A percentile compares a stretch with the other conserved stretches of the same genome.
These are phyloP conservation scores for Atkinsonella hypoxylon DNA, from an alignment of 2,329 filamentous ascomycete species.

Conservation along the genomic window DNA sequence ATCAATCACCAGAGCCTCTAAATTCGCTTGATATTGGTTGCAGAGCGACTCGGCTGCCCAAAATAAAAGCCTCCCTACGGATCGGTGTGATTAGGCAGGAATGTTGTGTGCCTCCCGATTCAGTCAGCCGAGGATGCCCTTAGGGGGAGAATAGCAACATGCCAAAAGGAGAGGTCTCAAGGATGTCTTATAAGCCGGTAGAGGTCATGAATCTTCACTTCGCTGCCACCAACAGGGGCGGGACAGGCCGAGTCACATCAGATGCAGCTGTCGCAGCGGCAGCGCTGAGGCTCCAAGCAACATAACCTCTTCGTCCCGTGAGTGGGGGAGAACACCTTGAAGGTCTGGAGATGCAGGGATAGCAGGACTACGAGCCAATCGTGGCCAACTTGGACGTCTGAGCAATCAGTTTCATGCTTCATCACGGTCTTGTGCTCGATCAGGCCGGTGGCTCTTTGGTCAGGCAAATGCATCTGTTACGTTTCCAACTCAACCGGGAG, in stretches of 20 bases:
- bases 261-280: not conserved
- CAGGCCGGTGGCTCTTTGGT: not conserved
- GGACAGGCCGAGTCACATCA: not conserved
- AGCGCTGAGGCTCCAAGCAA: not conserved
- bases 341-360: not conserved
- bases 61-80: conserved; percentile 6
- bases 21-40: not conserved
- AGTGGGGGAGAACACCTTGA: not conserved
- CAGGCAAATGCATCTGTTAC: not conserved
- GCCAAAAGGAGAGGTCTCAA: not conserved
- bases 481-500: not conserved
- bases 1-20: not conserved
- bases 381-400: too few relatives aligned
- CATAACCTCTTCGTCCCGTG: conserved; percentile 1
- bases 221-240: not conserved
- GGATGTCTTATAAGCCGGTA: not conserved
- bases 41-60: conserved; percentile 13
- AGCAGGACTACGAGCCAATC: not conserved
- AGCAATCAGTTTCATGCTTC: too few relatives aligned
- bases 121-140: not conserved
- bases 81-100: conserved; percentile 13
- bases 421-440: not conserved
- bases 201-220: not conserved
- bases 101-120: conserved; percentile 10
- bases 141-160: not conserved